These are phyloP conservation scores for Thielaviopsis ethacetica DNA, from an alignment of 2,329 filamentous ascomycete genomes.

Conservation along the genomic window DNA sequence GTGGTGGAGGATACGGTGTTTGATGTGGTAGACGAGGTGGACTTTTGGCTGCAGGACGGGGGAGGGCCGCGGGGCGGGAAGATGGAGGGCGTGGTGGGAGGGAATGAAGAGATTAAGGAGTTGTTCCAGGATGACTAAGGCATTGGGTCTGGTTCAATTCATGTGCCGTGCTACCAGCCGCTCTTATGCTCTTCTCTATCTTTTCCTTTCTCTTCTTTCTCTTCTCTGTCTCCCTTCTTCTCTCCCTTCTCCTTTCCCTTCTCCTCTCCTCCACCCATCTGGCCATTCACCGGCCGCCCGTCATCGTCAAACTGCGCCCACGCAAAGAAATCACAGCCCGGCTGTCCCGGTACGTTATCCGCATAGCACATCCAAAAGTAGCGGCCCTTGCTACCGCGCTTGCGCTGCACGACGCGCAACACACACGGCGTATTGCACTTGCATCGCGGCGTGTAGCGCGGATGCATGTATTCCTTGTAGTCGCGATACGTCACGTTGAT, in stretches of 20 bases:
- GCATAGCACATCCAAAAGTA: constrained; percentile 95
- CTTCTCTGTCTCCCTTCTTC: not conserved
- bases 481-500: constrained; percentile 92
- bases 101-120: constrained; percentile 45
- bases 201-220: not conserved
- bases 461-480: constrained; percentile 64
- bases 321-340: constrained; percentile 61
- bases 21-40: constrained; percentile 87
- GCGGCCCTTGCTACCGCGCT: constrained; percentile 55
- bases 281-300: constrained; percentile 42
- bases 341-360: constrained; percentile 50
- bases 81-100: constrained; percentile 27
- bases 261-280: no score
- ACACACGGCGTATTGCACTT: constrained; percentile 52
- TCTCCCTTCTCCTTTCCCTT: not conserved
- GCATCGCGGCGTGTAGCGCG: constrained; percentile 62
- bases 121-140: constrained; percentile 43
- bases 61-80: constrained; percentile 30
- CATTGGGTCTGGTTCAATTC: not conserved
- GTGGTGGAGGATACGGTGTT: constrained; percentile 88
- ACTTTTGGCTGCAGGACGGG: constrained; percentile 66
- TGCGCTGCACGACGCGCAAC: constrained; percentile 64
- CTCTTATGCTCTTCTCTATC: not conserved
- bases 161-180: not conserved
- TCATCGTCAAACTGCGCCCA: constrained; percentile 83